Evolutionary conservation across 768 basidiomycete genomes (phyloP).

Genomic region (Russula virescens): DNA sequence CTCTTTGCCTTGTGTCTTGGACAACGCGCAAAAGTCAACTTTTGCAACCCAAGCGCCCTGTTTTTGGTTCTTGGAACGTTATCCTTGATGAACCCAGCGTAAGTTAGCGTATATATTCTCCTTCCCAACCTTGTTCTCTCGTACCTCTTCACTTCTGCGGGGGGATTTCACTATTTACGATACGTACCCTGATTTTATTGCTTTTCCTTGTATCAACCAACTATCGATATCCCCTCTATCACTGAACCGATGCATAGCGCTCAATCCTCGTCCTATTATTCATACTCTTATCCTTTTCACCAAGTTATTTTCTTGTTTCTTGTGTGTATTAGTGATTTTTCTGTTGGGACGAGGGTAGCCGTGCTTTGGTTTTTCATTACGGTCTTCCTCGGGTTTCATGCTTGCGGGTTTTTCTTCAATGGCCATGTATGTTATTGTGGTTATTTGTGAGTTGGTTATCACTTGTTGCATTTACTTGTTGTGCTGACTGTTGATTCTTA

Average conservation of each 20-base stretch:
- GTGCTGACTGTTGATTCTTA: neutral
- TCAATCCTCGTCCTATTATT: constrained; percentile 9
- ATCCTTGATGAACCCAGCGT: constrained; percentile 23
- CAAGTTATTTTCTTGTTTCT: constrained; percentile 23
- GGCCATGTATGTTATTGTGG: constrained; percentile 22
- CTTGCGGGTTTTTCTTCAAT: constrained; percentile 6
- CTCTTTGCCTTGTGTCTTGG: constrained; percentile 28
- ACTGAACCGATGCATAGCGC: constrained; percentile 5
- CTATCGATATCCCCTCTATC: constrained; percentile 20
- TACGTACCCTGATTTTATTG: constrained; percentile 13
- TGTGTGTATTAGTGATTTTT: constrained; percentile 19
- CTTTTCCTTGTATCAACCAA: constrained; percentile 25
- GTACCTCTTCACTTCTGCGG: neutral
- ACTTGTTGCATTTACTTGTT: too few relatives aligned
- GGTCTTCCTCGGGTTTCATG: constrained; percentile 12
- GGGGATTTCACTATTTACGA: constrained; percentile 15
- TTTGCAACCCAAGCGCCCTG: constrained; percentile 30
- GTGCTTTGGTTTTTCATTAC: constrained; percentile 12
- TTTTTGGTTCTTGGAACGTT: constrained; percentile 41
- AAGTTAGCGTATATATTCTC: constrained; percentile 15
- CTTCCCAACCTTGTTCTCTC: neutral
- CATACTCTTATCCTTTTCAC: constrained; percentile 21
- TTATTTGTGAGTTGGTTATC: constrained; percentile 18
- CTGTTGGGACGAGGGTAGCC: constrained; percentile 14
- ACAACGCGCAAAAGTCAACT: constrained; percentile 27